phyloP scores from a whole-genome alignment of 2,329 filamentous ascomycete genomes.

The Tolypocladium tropicale region DNA sequence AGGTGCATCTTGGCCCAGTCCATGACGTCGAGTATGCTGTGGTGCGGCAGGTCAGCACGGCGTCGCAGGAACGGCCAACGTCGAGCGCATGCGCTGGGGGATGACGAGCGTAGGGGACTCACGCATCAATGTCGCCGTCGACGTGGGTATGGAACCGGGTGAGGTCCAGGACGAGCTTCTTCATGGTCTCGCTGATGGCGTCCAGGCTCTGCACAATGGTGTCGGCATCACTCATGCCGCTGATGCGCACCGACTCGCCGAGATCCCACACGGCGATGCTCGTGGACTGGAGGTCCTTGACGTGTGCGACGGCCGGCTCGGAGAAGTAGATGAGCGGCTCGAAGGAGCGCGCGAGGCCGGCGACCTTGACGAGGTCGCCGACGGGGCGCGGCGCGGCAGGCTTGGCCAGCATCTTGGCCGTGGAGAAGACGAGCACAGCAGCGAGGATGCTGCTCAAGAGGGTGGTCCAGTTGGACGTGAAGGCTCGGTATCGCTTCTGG shows the following conservation, averaged over 20 bases:
- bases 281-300: slow-evolving; percentile 80
- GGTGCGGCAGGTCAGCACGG: neutral
- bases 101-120: slow-evolving; percentile 18
- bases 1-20: slow-evolving; percentile 90
- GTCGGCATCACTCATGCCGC: slow-evolving; percentile 82
- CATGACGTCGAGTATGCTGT: slow-evolving; percentile 83
- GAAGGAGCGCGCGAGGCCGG: slow-evolving; percentile 79
- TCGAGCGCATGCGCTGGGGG: neutral
- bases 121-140: slow-evolving; percentile 83
- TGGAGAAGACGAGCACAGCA: slow-evolving; percentile 52
- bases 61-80: neutral
- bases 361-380: slow-evolving; percentile 77
- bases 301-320: slow-evolving; percentile 76
- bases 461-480: slow-evolving; percentile 62
- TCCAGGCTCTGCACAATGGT: slow-evolving; percentile 82
- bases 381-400: slow-evolving; percentile 42
- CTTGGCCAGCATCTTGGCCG: slow-evolving; percentile 56
- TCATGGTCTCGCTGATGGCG: slow-evolving; percentile 74
- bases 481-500: slow-evolving; percentile 44
- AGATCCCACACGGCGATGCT: slow-evolving; percentile 92
- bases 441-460: slow-evolving; percentile 52
- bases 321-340: slow-evolving; percentile 94
- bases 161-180: slow-evolving; percentile 73
- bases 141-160: slow-evolving; percentile 90
- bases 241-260: slow-evolving; percentile 76